Base-by-base conservation (phyloP, 2,329 filamentous ascomycete genomes). In the Catunica adiposa region DNA sequence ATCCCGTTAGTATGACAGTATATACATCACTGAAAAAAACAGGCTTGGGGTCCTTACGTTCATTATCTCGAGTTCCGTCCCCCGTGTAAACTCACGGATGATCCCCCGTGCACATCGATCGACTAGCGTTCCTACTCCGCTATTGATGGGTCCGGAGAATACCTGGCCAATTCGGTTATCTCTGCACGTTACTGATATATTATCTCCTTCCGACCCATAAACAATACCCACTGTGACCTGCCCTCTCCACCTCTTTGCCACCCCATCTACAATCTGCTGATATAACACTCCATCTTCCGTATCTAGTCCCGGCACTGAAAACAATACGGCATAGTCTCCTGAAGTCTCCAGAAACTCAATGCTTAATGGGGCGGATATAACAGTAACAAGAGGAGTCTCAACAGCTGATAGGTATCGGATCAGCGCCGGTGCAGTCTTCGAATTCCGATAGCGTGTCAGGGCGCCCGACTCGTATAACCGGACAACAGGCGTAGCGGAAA, bases 51-150 rank as follows among this genome's bases (percentile, higher is more conserved):
- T 17, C 60, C 62, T 46, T 58, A 70, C 71, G 56, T 67, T 64
- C 25, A 70, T 63, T 56, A 69, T 68, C 23, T 68, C 65, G 57
- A 70, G 59, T 60, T 77, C 73, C 42, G 68, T 75, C 20, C 68
- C 64, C 26, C 72, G 64, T 1, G 69, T 73, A 54, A 76, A 64
- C 55, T 73, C 69, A 0, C 67, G 69, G 6, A 76, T 70, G 17
- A 72, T 54, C 0, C 70, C 69, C 3, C 62, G 26, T 7, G 22
- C 34, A 38, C 51, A 53, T 17, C 38, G 31, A 9, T 23, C 26
- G n/a, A 53, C 31, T 17, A 53, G 23, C 8, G 34, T 38, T 5
- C 29, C 11, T 11, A 34, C 29, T 34, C 29, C 29, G 29, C 11
- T 5, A 11, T 34, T 34, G 29, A 34, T 11, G 5, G 29, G 29